Evolutionary conservation across 495 filamentous ascomycete species (phyloP).

Genomic region (Hyaloscypha bicolor): DNA sequence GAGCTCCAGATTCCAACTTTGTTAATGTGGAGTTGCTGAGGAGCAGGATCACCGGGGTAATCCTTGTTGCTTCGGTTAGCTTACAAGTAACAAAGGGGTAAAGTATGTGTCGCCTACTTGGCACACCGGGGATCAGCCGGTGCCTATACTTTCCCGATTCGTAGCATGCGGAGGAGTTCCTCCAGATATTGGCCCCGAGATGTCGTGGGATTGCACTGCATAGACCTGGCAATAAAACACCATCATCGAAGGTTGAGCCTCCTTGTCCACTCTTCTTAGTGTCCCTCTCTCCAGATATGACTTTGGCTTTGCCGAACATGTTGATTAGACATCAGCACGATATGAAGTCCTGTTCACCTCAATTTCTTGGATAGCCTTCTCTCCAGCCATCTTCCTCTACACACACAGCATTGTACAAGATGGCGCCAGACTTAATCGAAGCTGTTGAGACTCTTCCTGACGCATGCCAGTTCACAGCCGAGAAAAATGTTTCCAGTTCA

Average conservation of each 20-base stretch:
- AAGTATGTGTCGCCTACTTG: too few species aligned
- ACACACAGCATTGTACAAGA: neutral
- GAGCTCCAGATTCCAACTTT: neutral
- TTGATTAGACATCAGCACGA: neutral
- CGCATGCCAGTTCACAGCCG: neutral
- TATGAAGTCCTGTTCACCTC: neutral
- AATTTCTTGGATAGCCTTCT: neutral
- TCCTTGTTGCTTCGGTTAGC: neutral
- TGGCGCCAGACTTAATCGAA: slow-evolving; percentile 6
- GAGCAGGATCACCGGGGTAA: neutral
- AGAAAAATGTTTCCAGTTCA: neutral
- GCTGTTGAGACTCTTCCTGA: neutral
- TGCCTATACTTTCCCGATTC: neutral
- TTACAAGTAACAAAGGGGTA: neutral
- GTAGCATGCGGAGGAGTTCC: neutral
- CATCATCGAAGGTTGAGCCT: too few species aligned
- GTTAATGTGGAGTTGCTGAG: neutral
- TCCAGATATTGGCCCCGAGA: neutral
- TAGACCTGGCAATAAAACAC: too few species aligned
- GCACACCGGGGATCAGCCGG: neutral
- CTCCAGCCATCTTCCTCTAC: neutral
- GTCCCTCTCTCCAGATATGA: neutral
- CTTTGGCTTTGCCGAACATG: neutral
- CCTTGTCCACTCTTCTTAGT: neutral
- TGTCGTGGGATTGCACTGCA: neutral